A percentile compares a stretch with the other conserved stretches of the same genome.
phyloP scores from a whole-genome alignment of 2,329 filamentous ascomycete species.

The Fusarium sambucinum region DNA sequence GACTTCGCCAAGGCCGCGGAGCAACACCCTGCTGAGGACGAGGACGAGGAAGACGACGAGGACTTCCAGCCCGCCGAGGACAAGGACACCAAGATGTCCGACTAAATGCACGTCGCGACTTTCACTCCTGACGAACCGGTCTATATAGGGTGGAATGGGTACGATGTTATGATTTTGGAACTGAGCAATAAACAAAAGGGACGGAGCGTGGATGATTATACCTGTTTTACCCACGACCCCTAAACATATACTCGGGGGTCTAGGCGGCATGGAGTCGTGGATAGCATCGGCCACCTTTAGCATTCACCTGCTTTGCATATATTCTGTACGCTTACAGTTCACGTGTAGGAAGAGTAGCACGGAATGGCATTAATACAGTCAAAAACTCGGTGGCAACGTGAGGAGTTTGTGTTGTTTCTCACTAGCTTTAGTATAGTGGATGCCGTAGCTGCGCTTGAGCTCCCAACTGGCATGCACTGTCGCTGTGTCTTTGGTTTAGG shows the following conservation, averaged over 20 bases:
- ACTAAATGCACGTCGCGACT: conserved; percentile 42
- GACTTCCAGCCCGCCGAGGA: conserved; percentile 68
- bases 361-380: conserved; percentile 31
- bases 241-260: conserved; percentile 25
- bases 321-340: conserved; percentile 20
- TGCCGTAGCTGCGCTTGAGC: background rate
- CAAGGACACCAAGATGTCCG: conserved; percentile 76
- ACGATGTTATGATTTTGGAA: conserved; percentile 44
- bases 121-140: conserved; percentile 5
- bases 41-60: conserved; percentile 84
- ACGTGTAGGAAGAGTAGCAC: conserved; percentile 31
- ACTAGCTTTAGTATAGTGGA: conserved; percentile 3
- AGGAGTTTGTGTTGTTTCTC: background rate
- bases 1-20: conserved; percentile 92
- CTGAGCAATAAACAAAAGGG: conserved; percentile 35
- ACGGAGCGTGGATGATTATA: conserved; percentile 36
- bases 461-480: conserved; percentile 4
- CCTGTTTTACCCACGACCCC: conserved; percentile 30
- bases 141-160: conserved; percentile 12
- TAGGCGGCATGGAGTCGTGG: conserved; percentile 39
- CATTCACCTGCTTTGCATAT: conserved; percentile 42
- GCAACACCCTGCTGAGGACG: conserved; percentile 79
- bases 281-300: conserved; percentile 35
- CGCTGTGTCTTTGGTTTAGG: conserved; percentile 2
- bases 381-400: conserved; percentile 4